phyloP scores from a whole-genome alignment of 169 alveolate genomes.

The Pseudocohnilembus persalinus region DNA sequence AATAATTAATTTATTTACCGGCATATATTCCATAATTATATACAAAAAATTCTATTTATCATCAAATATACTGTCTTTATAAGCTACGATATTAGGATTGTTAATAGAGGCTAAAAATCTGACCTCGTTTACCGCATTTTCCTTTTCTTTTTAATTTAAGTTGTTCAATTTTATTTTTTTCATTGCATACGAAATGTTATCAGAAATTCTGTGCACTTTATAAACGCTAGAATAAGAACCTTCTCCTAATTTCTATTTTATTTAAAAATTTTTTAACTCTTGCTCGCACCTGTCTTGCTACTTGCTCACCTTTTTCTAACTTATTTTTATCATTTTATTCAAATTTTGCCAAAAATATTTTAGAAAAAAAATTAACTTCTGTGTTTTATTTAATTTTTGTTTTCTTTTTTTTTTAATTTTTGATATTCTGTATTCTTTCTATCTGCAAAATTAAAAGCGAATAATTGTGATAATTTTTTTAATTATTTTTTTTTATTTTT shows the following conservation, averaged over 20 bases:
- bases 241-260: slow-evolving; percentile 59
- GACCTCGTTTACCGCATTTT: slow-evolving; percentile 71
- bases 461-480: background rate
- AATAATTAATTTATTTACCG: too few relatives aligned
- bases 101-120: slow-evolving; percentile 75
- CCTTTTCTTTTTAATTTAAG: slow-evolving; percentile 61
- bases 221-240: slow-evolving; percentile 76
- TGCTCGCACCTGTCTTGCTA: background rate
- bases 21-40: slow-evolving; percentile 48
- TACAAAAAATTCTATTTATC: slow-evolving; percentile 42
- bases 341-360: background rate
- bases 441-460: background rate
- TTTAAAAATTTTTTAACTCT: slow-evolving; percentile 22
- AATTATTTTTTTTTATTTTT: too few relatives aligned
- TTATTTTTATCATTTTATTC: background rate
- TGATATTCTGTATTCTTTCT: background rate
- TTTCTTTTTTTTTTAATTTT: background rate
- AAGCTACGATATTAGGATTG: slow-evolving; percentile 52
- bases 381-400: too few relatives aligned
- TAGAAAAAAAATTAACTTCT: too few relatives aligned
- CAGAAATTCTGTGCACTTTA: slow-evolving; percentile 61
- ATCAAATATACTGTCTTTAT: slow-evolving; percentile 65
- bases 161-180: slow-evolving; percentile 57
- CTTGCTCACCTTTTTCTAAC: too few relatives aligned
- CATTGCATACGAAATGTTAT: slow-evolving; percentile 62